These are phyloP conservation scores for Fagopyrum tataricum DNA, from an alignment of 148 eudicot species.

Conservation along the genomic window DNA sequence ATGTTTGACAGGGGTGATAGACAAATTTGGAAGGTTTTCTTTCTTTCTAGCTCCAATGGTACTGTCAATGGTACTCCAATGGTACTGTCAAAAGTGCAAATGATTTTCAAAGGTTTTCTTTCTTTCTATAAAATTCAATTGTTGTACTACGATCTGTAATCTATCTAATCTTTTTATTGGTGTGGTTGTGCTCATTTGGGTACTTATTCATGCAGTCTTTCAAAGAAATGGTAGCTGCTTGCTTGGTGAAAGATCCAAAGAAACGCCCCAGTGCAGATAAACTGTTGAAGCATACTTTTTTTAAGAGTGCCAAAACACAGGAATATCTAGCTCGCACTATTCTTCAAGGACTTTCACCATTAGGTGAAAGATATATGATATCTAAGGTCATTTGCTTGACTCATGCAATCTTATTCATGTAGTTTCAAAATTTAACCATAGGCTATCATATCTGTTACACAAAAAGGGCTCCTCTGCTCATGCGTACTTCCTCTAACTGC, in stretches of 20 bases:
- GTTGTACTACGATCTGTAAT: not conserved
- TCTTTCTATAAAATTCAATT: not conserved
- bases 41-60: no score
- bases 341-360: constrained; percentile 49
- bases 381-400: constrained; percentile 50
- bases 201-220: constrained; percentile 23
- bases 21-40: no score
- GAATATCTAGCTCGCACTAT: constrained; percentile 60
- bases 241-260: constrained; percentile 72
- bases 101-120: constrained; percentile 74
- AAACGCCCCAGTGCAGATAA: constrained; percentile 72
- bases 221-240: constrained; percentile 64
- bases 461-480: constrained; percentile 3
- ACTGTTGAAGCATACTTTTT: constrained; percentile 60
- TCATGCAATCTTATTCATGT: constrained; percentile 1
- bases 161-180: not conserved
- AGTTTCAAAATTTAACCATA: not conserved
- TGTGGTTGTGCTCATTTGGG: not conserved
- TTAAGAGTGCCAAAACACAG: constrained; percentile 41
- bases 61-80: no score
- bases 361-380: constrained; percentile 49
- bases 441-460: not conserved
- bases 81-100: no score
- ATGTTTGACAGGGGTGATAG: constrained; percentile 95
- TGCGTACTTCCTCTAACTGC: constrained; percentile 14